Percentiles rank a stretch among this genome's conserved stretches.
Evolutionary conservation across 257 asterid species (phyloP).

Genomic region (Mitragyna speciosa): DNA sequence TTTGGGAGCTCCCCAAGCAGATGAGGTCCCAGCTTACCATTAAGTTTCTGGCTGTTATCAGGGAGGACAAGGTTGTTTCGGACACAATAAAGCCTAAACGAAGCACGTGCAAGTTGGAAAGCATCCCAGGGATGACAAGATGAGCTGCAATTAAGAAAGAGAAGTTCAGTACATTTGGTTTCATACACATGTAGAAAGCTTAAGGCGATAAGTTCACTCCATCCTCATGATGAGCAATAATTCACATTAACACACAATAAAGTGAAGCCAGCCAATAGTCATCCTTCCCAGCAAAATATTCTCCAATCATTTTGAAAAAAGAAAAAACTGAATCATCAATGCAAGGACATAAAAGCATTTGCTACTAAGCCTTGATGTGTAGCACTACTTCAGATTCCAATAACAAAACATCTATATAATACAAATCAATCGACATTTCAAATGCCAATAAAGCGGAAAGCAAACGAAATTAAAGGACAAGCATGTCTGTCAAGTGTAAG

Average conservation of each 20-base stretch:
- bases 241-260: no score
- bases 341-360: neutral
- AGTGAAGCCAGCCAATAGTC: neutral
- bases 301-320: neutral
- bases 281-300: neutral
- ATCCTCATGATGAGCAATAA: neutral
- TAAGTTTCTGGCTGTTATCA: slow-evolving; percentile 34
- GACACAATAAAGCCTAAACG: slow-evolving; percentile 77
- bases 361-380: neutral
- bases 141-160: slow-evolving; percentile 54
- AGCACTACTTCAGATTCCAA: neutral
- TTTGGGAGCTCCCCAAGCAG: slow-evolving; percentile 86
- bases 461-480: neutral
- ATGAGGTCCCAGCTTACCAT: slow-evolving; percentile 57
- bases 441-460: neutral
- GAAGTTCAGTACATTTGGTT: slow-evolving; percentile 6
- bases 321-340: neutral
- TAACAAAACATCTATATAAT: neutral
- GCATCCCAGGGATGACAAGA: slow-evolving; percentile 95
- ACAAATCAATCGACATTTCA: neutral
- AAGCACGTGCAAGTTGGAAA: slow-evolving; percentile 88
- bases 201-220: neutral
- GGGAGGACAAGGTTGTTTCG: slow-evolving; percentile 48
- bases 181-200: neutral
- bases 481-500: neutral